Conservation (phyloP, 2,329 filamentous ascomycete species). For the Paramyrothecium roridum region DNA sequence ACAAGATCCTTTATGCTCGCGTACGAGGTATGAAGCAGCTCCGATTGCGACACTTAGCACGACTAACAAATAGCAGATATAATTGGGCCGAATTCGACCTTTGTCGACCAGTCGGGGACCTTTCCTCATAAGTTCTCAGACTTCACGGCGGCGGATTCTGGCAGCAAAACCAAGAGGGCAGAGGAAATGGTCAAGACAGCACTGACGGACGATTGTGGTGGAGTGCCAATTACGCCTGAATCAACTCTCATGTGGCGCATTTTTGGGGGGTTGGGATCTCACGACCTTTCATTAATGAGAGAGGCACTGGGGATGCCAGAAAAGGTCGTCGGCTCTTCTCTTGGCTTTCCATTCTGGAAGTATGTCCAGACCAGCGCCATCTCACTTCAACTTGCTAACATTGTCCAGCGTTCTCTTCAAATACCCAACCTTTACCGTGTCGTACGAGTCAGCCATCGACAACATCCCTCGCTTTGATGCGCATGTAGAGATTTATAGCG, state of each 20-base stretch:
- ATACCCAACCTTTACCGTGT: conserved; percentile 39
- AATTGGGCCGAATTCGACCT: conserved; percentile 49
- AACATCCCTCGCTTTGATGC: conserved; percentile 48
- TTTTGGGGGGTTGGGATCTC: too few relatives aligned
- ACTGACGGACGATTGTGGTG: conserved; percentile 5
- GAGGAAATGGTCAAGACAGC: conserved; percentile 9
- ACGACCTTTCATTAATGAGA: too few relatives aligned
- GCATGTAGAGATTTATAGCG: conserved; percentile 45
- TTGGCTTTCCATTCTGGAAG: conserved; percentile 10
- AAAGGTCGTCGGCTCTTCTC: not conserved
- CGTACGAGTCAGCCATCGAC: conserved; percentile 54
- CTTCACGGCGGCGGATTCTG: conserved; percentile 2
- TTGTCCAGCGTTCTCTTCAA: conserved; percentile 28
- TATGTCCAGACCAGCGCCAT: not conserved
- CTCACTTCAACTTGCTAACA: not conserved
- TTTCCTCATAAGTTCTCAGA: conserved; percentile 35
- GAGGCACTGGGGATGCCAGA: not conserved
- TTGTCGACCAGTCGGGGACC: conserved; percentile 45
- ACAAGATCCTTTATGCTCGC: conserved; percentile 52
- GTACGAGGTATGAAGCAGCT: conserved; percentile 19
- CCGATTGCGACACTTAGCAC: too few relatives aligned
- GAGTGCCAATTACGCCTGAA: too few relatives aligned
- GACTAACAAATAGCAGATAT: conserved; percentile 12
- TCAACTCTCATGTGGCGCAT: too few relatives aligned
- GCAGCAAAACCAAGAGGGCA: not conserved